A percentile compares a stretch with the other conserved stretches of the same genome.
Evolutionary conservation across 768 basidiomycete genomes (phyloP).

Genomic region (Tylopilus cervinicoccineus): DNA sequence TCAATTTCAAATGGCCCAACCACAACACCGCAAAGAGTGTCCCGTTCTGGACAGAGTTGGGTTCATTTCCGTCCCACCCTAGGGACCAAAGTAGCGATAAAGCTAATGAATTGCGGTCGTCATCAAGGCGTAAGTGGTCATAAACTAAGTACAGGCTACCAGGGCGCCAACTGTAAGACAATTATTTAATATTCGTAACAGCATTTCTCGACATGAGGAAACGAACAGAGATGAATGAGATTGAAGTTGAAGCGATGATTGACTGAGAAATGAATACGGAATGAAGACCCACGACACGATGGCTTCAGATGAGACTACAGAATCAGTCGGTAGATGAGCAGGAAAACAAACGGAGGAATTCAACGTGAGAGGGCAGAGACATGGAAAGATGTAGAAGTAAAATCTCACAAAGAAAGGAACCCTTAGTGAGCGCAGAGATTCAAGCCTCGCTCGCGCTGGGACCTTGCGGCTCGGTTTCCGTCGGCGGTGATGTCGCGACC

Average conservation of each 20-base stretch:
- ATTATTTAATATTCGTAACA: slow-evolving; percentile 11
- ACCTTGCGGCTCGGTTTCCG: slow-evolving; percentile 14
- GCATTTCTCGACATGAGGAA: background rate
- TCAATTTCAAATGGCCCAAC: slow-evolving; percentile 26
- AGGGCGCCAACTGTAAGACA: slow-evolving; percentile 21
- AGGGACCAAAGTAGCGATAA: background rate
- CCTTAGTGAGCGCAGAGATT: slow-evolving; percentile 3
- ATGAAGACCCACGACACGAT: slow-evolving; percentile 14
- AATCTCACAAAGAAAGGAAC: slow-evolving; percentile 7
- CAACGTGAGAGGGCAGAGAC: background rate
- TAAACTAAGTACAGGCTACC: slow-evolving; percentile 19
- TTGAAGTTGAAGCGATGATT: slow-evolving; percentile 12
- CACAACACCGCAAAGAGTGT: slow-evolving; percentile 2
- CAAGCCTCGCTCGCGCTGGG: slow-evolving; percentile 10
- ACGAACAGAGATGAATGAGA: background rate
- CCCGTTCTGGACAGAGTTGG: slow-evolving; percentile 1
- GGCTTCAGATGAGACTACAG: slow-evolving; percentile 11
- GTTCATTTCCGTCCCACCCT: slow-evolving; percentile 14
- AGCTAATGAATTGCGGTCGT: slow-evolving; percentile 16
- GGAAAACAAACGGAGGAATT: background rate
- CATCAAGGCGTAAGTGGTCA: slow-evolving; percentile 17
- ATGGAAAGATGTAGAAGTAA: slow-evolving; percentile 7
- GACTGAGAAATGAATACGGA: slow-evolving; percentile 6
- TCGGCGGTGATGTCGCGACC: slow-evolving; percentile 35
- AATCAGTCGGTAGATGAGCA: slow-evolving; percentile 8